phyloP scores from a whole-genome alignment of 495 filamentous ascomycete species.

The Penicillium ucsense region DNA sequence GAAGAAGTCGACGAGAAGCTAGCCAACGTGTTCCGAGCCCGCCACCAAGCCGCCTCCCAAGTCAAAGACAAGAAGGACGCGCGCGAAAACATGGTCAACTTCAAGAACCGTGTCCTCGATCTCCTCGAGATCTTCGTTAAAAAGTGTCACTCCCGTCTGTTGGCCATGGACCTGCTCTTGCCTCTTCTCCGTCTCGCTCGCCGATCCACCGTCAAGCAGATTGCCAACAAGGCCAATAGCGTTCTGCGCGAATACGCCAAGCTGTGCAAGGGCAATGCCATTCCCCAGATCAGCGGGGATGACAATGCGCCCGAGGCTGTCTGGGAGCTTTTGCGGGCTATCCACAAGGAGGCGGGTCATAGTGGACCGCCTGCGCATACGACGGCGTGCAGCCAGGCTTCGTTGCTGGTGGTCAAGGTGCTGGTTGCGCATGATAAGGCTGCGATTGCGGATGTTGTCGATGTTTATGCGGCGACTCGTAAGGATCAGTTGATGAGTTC shows the following conservation, averaged over 20 bases:
- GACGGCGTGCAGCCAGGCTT: conserved; percentile 51
- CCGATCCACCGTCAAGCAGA: conserved; percentile 56
- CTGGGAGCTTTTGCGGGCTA: conserved; percentile 49
- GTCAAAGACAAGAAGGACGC: conserved; percentile 78
- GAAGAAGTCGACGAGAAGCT: conserved; percentile 76
- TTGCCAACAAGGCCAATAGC: conserved; percentile 60
- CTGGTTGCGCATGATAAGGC: conserved; percentile 42
- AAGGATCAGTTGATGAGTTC: conserved; percentile 45
- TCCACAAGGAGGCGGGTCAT: conserved; percentile 64
- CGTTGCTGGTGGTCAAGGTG: conserved; percentile 52
- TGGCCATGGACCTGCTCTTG: conserved; percentile 58
- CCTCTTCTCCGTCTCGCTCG: conserved; percentile 52
- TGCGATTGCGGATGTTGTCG: conserved; percentile 37
- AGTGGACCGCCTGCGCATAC: conserved; percentile 50
- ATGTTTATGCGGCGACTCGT: conserved; percentile 48
- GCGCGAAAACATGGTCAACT: conserved; percentile 81
- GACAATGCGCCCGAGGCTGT: conserved; percentile 24
- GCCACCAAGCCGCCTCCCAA: conserved; percentile 48
- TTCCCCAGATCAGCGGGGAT: conserved; percentile 31
- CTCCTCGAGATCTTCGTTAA: conserved; percentile 79
- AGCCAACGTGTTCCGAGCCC: conserved; percentile 71
- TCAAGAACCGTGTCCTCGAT: conserved; percentile 89
- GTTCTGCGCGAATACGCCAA: conserved; percentile 65
- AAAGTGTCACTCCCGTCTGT: conserved; percentile 55
- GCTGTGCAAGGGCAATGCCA: conserved; percentile 47